Evolutionary conservation across 2,329 filamentous ascomycete species (phyloP), one percentile per base, ranked within the genome.

Genomic region (Huntiella moniliformis): DNA sequence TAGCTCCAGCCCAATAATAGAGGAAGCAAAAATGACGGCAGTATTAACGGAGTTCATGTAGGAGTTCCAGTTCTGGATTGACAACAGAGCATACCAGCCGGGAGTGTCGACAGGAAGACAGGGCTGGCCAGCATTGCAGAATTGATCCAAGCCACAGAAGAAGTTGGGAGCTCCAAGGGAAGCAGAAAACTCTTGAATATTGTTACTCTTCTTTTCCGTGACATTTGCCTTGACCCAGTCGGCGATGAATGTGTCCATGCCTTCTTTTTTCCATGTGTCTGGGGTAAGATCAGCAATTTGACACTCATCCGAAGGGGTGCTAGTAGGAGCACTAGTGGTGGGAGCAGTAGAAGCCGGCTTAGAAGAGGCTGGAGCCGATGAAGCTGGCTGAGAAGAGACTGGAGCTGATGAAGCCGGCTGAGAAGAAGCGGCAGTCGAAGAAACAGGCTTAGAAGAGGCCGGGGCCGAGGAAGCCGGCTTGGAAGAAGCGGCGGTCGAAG

Each of bases 41-140:
- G 49, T 52, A 45, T 52, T 48, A 40, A 51, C 17, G 7, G 44
- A 45, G 37, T 52, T 51, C 50, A 52, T 47, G 36, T 52, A 50
- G 8, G 46, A 43, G 36, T 51, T 51, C 42, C 45, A 50, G 16
- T 47, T 45, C 38, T 51, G 47, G 2, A 46, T 44, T 12, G 22
- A 50, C 43, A 51, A 40, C 2, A 52, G 38, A 7, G 35, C 50
- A n/a, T 47, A 50, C 50, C 50, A 52, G 2, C 42, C 47, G 5
- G 50, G 50, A 1, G 51, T 32, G 1, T 37, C 38, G 1, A 52
- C 51, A 6, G 51, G 51, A 8, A 46, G 36, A 17, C 51, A 52
- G 5, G 51, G 51, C 40, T 52, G 51, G 11, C 51, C 51, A 8
- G 51, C 51, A 4, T 48, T 50, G 12, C 51, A 52, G 40, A 47